Evolutionary conservation across 768 basidiomycete species (phyloP).

Genomic region (Tylopilus sp.): DNA sequence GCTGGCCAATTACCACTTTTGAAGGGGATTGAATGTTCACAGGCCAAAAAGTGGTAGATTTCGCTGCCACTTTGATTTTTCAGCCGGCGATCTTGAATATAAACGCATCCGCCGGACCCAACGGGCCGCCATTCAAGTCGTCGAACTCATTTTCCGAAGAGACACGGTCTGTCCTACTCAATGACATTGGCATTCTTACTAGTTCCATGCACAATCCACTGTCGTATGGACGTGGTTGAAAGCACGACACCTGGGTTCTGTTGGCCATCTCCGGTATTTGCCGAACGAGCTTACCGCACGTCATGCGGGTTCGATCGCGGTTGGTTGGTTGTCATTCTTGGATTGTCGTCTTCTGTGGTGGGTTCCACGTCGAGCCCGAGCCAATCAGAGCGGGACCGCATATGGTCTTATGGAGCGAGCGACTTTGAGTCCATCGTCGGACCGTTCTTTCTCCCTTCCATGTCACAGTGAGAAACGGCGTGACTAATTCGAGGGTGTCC

Average conservation of each 20-base stretch:
- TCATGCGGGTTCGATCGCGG: conserved; percentile 7
- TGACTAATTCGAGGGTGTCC: conserved; percentile 15
- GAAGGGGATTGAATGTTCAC: no score
- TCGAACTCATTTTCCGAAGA: no score
- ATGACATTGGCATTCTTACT: no score
- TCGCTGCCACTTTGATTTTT: no score
- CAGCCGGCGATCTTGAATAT: no score
- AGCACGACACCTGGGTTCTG: background rate
- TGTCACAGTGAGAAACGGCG: conserved; percentile 6
- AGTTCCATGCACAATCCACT: no score
- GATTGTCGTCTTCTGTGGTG: conserved; percentile 26
- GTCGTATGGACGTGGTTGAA: conserved; percentile 20
- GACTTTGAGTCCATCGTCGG: no score
- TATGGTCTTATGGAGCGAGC: conserved; percentile 11
- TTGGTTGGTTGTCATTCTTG: conserved; percentile 13
- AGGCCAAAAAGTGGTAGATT: no score
- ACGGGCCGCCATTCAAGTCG: no score
- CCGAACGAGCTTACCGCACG: conserved; percentile 12
- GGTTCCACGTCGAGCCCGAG: background rate
- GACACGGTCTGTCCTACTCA: no score
- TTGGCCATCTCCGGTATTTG: conserved; percentile 3
- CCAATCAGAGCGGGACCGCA: conserved; percentile 8
- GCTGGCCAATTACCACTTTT: no score
- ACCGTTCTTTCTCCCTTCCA: conserved; percentile 11
- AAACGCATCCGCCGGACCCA: no score